These are phyloP conservation scores for Metrosideros polymorpha DNA, from an alignment of 441 rosid species.

Conservation along the genomic window DNA sequence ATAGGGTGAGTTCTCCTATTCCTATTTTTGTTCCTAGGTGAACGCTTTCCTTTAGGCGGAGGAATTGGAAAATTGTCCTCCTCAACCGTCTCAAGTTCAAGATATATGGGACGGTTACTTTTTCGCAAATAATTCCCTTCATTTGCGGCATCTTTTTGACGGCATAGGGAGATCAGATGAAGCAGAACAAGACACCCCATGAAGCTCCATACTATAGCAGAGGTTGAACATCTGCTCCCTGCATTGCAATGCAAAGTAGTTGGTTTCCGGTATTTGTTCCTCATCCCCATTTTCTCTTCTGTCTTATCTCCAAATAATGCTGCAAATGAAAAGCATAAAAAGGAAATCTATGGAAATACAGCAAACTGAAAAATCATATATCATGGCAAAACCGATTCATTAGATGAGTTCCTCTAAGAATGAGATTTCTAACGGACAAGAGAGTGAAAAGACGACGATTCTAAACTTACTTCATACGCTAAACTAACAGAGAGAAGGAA, in stretches of 20 bases:
- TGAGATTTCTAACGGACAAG: neutral
- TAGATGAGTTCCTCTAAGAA: neutral
- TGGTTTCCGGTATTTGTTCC: slow-evolving; percentile 2
- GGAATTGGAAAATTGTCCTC: slow-evolving; percentile 64
- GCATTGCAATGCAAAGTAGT: slow-evolving; percentile 6
- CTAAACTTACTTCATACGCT: neutral
- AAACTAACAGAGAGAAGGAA: neutral
- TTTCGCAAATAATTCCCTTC: slow-evolving; percentile 26
- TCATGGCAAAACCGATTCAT: neutral
- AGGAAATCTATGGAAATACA: neutral
- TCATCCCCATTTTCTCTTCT: neutral
- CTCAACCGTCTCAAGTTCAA: slow-evolving; percentile 68
- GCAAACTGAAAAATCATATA: neutral
- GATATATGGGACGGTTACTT: slow-evolving; percentile 17
- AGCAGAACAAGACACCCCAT: neutral
- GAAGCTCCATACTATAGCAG: neutral
- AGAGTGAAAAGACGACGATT: neutral
- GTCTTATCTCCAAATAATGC: neutral
- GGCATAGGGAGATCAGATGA: neutral
- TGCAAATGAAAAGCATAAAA: neutral
- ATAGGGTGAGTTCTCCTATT: slow-evolving; percentile 46
- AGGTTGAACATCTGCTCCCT: slow-evolving; percentile 3
- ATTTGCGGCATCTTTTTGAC: neutral
- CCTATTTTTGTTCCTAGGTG: slow-evolving; percentile 58
- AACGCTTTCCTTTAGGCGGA: slow-evolving; percentile 64